Conservation (phyloP, 768 basidiomycete genomes). For the Amanita fuliginea region DNA sequence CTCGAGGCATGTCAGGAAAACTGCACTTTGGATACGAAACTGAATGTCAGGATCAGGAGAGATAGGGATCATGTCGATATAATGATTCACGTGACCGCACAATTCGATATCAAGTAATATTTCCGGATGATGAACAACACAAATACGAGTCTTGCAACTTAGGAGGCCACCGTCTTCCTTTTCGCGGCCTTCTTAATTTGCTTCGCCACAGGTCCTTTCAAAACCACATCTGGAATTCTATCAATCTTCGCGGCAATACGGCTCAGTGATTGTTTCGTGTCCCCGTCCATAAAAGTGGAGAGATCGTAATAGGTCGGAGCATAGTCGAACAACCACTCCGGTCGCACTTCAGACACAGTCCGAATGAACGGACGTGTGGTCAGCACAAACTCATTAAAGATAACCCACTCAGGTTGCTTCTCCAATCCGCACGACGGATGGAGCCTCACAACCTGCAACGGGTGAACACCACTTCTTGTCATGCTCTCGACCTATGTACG, state of each 20-base stretch:
- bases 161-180: too few relatives aligned
- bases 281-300: not conserved
- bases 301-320: not conserved
- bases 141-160: too few relatives aligned
- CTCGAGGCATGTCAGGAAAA: too few relatives aligned
- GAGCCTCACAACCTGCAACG: constrained; percentile 46
- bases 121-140: too few relatives aligned
- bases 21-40: too few relatives aligned
- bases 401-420: constrained; percentile 82
- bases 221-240: not conserved
- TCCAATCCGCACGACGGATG: constrained; percentile 88
- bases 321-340: constrained; percentile 44
- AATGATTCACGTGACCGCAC: too few relatives aligned
- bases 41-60: too few relatives aligned
- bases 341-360: constrained; percentile 76
- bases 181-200: too few relatives aligned
- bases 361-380: constrained; percentile 85
- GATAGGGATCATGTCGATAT: not conserved
- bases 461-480: not conserved
- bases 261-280: not conserved
- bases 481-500: constrained; percentile 15
- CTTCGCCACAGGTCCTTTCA: too few relatives aligned
- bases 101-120: too few relatives aligned
- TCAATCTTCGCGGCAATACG: not conserved
- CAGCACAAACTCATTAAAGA: constrained; percentile 91